Evolutionary conservation across 176 grass and related monocot genomes (phyloP).

Genomic region (Dendrocalamus sinicus): DNA sequence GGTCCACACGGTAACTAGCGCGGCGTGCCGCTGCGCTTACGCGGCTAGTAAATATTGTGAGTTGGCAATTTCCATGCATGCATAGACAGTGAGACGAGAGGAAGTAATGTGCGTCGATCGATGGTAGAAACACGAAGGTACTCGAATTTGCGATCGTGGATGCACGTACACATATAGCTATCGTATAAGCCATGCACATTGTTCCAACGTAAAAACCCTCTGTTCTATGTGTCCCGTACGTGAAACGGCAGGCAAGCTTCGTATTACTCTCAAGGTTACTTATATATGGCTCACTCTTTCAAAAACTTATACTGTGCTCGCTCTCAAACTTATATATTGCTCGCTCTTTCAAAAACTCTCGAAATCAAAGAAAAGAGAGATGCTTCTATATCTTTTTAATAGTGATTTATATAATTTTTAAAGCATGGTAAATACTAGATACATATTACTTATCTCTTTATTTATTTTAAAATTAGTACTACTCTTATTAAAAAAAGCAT

Average conservation of each 20-base stretch:
- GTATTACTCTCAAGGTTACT: not conserved
- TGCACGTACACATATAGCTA: not conserved
- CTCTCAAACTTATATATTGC: not conserved
- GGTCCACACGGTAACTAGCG: too few relatives aligned
- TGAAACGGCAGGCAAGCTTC: not conserved
- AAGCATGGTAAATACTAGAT: too few relatives aligned
- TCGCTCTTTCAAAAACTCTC: not conserved
- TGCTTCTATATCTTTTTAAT: too few relatives aligned
- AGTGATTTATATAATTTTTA: too few relatives aligned
- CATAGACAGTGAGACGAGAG: too few relatives aligned
- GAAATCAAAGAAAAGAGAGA: not conserved
- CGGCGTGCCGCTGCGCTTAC: too few relatives aligned
- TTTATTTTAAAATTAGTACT: too few relatives aligned
- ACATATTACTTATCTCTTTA: too few relatives aligned
- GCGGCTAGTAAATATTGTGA: not conserved
- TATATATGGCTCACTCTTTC: too few relatives aligned
- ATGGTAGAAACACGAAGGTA: not conserved
- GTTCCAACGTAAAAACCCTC: not conserved
- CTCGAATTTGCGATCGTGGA: not conserved
- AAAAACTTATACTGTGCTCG: not conserved
- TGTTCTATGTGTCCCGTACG: not conserved
- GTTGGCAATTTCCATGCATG: not conserved
- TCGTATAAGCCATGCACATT: not conserved
- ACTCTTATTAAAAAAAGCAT: too few relatives aligned
- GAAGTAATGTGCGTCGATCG: not conserved